Evolutionary conservation across 148 eudicot genomes (phyloP), one percentile per base, ranked within the genome.

Genomic region (Talinum fruticosum): DNA sequence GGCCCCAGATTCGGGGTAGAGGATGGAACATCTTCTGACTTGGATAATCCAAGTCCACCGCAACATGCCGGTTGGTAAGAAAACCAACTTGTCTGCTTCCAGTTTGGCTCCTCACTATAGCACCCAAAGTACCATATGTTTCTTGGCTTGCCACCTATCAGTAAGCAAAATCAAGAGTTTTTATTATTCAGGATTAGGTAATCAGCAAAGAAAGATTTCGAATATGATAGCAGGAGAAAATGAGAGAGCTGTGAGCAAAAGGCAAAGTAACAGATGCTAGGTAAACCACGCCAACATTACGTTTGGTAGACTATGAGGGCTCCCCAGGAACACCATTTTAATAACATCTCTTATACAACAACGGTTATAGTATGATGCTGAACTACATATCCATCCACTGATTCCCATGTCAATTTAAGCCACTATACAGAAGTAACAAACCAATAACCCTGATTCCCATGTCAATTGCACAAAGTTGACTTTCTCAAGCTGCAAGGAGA

Each of bases 21-120:
- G 98, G 98, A 83, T 94, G 98, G 81, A 92, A 94, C 98, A 94
- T 94, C 82, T 94, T 94, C 80, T 94, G 98, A 76, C 85, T 94
- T 77, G 98, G 98, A 79, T 92, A 94, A 83, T 94, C 98, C 49
- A 94, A 78, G 84, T 92, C 90, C 81, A 94, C 98, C 24, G 98
- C 98, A 69, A 94, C 98, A 84, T 92, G 98, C 61, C 98, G 88
- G 76, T 94, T 94, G 24, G 98, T 94, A 67, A 94, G 96, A 85
- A 94, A 94, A 72, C 98, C 98, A 82, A 94, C 85, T 88, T 92
- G 98, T 82, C 92, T 82, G 78, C 82, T 94, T 75, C 98, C 98
- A 36, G 97, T 90, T 84, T 92, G 97, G 83, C 98, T 94, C 84
- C 91, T 89, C 81, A 94, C 98, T 34, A 92, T 94, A 61, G 98